Percentiles rank a stretch among this genome's conserved stretches.
Evolutionary conservation across 2,329 filamentous ascomycete genomes (phyloP).

Genomic region (Aspergillus costaricaensis): DNA sequence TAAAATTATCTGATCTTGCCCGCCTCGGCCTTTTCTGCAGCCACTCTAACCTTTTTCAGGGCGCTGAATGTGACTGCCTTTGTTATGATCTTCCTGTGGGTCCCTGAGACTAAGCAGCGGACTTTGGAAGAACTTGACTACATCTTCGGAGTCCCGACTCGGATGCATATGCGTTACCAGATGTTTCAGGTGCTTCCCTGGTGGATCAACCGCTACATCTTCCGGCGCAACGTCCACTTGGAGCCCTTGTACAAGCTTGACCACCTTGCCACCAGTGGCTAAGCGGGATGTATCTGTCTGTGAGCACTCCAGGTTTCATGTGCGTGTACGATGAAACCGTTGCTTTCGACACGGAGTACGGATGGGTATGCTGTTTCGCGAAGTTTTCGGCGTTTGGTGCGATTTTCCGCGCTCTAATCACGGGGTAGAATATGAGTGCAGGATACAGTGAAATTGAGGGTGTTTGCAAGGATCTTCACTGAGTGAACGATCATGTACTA

Average conservation of each 20-base stretch:
- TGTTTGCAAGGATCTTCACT: neutral
- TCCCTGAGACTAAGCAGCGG: slow-evolving; percentile 59
- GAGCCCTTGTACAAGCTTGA: slow-evolving; percentile 57
- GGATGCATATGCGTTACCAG: slow-evolving; percentile 61
- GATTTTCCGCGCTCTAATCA: slow-evolving; percentile 2
- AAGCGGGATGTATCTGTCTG: neutral
- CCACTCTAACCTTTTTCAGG: slow-evolving; percentile 24
- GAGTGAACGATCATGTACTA: slow-evolving; percentile 4
- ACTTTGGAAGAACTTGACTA: slow-evolving; percentile 61
- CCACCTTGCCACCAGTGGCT: slow-evolving; percentile 14
- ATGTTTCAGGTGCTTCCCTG: slow-evolving; percentile 59
- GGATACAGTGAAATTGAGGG: neutral
- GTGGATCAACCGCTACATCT: slow-evolving; percentile 61
- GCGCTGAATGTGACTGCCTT: slow-evolving; percentile 63
- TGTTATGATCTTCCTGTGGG: slow-evolving; percentile 64
- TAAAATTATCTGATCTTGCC: neutral
- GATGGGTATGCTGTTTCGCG: neutral
- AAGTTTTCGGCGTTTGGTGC: neutral
- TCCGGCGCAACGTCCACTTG: slow-evolving; percentile 51
- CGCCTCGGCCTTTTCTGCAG: neutral
- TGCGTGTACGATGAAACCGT: neutral
- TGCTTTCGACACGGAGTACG: neutral
- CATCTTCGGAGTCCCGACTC: slow-evolving; percentile 60
- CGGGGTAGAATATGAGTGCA: slow-evolving; percentile 2
- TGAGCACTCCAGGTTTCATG: neutral